Base-by-base conservation (phyloP, 108 stramenopile species). In the Nitzschia palea region DNA sequence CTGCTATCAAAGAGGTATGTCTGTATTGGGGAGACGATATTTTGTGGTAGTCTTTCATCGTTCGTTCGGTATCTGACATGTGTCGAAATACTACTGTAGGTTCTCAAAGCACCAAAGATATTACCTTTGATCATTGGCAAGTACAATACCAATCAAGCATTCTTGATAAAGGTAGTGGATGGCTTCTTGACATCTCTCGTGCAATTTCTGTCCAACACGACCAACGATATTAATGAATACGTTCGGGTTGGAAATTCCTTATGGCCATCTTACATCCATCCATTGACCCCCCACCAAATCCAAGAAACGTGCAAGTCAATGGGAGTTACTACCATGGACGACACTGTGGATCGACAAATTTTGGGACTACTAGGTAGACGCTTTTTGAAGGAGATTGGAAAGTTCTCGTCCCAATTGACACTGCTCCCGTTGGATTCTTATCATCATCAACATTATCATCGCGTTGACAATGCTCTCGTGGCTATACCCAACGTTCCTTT, bases 161-260 rank as follows among this genome's bases (percentile, higher is more conserved):
- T 56, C 50, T 28, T 42, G 2, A 18, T 26, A 14, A 55, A 71
- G 14, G 25, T 79, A 1, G 44, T 74, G 26, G 40, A 54, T 26
- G 78, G 86, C 18, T 86, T 90, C 71, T 52, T 87, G 43, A 65
- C 74, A 55, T 67, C 78, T n/a, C 54, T 87, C 6, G 58, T 86
- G 3, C 85, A 80, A 42, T 71, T 66, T 2, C 43, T 79, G 8
- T 70, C 69, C 0, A 74, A 85, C 52, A 62, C 64, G 5, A 87
- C 85, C 0, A 73, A 70, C n/a, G 83, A 86, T 62, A 61, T 90
- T 30, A 52, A 80, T 3, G 85, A 87, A 48, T 77, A 86, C 26
- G 29, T 77, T 23, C 70, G 86, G 18, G 33, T 87, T 22, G 75
- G 78, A 25, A 69, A 85, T 17, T 40, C 79, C n/a, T 48, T 86